These are phyloP conservation scores for Trypethelium eluteriae DNA, from an alignment of 495 filamentous ascomycete species.

Conservation along the genomic window DNA sequence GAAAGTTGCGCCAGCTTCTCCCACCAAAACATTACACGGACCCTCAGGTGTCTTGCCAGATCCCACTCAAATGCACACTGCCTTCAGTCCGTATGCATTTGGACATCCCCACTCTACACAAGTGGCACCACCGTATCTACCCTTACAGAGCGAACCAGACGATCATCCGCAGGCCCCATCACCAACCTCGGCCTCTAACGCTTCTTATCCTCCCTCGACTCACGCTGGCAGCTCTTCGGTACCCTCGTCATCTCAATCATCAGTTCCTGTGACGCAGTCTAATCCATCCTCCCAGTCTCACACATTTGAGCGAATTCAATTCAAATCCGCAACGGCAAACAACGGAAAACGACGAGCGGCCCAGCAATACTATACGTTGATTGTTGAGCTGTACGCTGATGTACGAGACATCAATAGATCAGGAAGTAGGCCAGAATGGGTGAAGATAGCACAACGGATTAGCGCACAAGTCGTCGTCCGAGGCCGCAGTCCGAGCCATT, in stretches of 20 bases:
- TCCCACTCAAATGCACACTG: neutral
- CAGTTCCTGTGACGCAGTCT: neutral
- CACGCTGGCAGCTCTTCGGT: neutral
- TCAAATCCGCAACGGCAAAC: constrained; percentile 93
- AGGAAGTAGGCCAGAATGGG: constrained; percentile 45
- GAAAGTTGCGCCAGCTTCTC: constrained; percentile 58
- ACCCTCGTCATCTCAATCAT: neutral
- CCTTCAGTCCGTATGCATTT: constrained; percentile 1
- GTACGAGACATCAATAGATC: constrained; percentile 34
- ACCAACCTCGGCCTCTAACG: neutral
- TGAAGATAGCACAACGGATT: constrained; percentile 71
- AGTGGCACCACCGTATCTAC: constrained; percentile 16
- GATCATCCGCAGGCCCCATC: constrained; percentile 34
- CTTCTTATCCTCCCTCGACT: neutral
- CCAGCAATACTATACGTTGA: constrained; percentile 88
- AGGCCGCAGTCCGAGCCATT: constrained; percentile 86
- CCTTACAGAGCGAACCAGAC: constrained; percentile 26
- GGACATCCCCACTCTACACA: neutral
- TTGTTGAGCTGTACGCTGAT: constrained; percentile 83
- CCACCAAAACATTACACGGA: constrained; percentile 34
- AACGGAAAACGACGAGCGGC: constrained; percentile 88
- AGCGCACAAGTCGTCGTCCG: constrained; percentile 89
- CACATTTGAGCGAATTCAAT: constrained; percentile 90
- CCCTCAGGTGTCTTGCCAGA: constrained; percentile 1
- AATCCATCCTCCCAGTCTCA: constrained; percentile 15